Evolutionary conservation across 176 grass and related monocot species (phyloP).

Genomic region (Carex scoparia): DNA sequence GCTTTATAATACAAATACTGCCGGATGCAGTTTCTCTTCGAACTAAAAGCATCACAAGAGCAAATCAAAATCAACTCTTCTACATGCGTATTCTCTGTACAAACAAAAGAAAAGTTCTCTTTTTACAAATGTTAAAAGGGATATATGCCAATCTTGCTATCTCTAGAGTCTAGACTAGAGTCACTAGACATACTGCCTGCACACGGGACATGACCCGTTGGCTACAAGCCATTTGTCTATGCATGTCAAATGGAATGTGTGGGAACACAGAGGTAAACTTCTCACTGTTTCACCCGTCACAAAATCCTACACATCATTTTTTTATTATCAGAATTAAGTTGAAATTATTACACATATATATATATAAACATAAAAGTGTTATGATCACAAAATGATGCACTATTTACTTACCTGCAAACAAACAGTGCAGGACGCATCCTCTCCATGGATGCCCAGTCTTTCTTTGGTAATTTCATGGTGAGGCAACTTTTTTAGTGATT

Average conservation of each 20-base stretch:
- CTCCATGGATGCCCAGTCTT: slow-evolving; percentile 27
- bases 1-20: not conserved
- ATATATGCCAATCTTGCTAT: not conserved
- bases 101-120: not conserved
- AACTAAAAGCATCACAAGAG: not conserved
- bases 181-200: slow-evolving; percentile 63
- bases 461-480: slow-evolving; percentile 53
- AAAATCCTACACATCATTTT: slow-evolving; percentile 39
- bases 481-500: slow-evolving; percentile 63
- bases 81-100: slow-evolving; percentile 3
- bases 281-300: slow-evolving; percentile 47
- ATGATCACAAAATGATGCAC: not conserved
- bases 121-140: not conserved
- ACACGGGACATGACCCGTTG: slow-evolving; percentile 71
- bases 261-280: slow-evolving; percentile 51
- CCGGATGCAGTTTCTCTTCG: not conserved
- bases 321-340: slow-evolving; percentile 34
- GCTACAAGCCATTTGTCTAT: slow-evolving; percentile 75
- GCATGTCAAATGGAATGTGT: slow-evolving; percentile 66
- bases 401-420: slow-evolving; percentile 58
- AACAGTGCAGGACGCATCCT: slow-evolving; percentile 57
- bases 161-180: slow-evolving; percentile 21
- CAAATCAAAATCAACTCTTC: not conserved
- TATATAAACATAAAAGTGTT: not conserved
- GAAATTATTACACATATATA: slow-evolving; percentile 11